A percentile compares a stretch with the other conserved stretches of the same genome.
Evolutionary conservation across 768 basidiomycete genomes (phyloP).

Genomic region (Agrocybe pediades): DNA sequence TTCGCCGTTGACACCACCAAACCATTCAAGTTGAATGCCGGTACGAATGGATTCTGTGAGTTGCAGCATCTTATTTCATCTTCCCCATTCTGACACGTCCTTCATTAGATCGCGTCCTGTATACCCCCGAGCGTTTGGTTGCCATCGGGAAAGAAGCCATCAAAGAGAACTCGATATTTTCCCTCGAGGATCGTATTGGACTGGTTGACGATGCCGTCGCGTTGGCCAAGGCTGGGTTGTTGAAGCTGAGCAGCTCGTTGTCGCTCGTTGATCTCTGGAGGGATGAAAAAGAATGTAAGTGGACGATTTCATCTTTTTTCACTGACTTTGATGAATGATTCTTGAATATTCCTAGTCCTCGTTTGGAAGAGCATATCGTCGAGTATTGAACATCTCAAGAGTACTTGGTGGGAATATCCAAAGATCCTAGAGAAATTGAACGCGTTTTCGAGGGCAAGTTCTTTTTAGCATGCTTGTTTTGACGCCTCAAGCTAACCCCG

Average conservation of each 20-base stretch:
- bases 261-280: slow-evolving; percentile 69
- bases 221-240: slow-evolving; percentile 79
- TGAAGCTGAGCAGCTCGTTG: slow-evolving; percentile 75
- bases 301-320: not conserved
- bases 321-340: not conserved
- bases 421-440: slow-evolving; percentile 55
- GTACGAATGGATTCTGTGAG: slow-evolving; percentile 88
- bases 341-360: slow-evolving; percentile 50
- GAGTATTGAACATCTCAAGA: slow-evolving; percentile 54
- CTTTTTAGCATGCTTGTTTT: not conserved
- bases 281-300: slow-evolving; percentile 73
- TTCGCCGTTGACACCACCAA: slow-evolving; percentile 72
- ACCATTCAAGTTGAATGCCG: slow-evolving; percentile 89
- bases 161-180: slow-evolving; percentile 64
- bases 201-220: slow-evolving; percentile 82
- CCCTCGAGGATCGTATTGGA: slow-evolving; percentile 86
- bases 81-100: not conserved
- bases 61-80: slow-evolving; percentile 11
- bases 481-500: not conserved
- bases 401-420: slow-evolving; percentile 84
- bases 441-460: slow-evolving; percentile 57
- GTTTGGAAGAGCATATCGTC: slow-evolving; percentile 77
- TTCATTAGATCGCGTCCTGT: slow-evolving; percentile 76
- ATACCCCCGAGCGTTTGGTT: slow-evolving; percentile 75
- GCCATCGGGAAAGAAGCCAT: slow-evolving; percentile 81